Percentiles rank a stretch among this genome's conserved stretches.
These are phyloP conservation scores for Chionographis japonica DNA, from an alignment of 106 monocot genomes.

Conservation along the genomic window DNA sequence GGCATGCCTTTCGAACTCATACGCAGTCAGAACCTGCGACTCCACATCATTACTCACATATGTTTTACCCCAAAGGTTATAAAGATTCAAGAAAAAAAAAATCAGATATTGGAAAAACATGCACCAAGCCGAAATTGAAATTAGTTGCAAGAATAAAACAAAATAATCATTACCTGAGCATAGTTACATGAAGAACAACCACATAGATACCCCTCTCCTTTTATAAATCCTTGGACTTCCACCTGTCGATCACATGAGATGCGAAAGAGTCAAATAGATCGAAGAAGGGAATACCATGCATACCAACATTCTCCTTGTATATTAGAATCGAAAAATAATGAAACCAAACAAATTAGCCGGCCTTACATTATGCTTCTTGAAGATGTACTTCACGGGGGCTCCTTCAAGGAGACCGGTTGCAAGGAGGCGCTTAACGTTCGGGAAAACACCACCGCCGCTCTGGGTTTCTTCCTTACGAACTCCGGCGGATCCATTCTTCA, in stretches of 20 bases:
- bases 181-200: slow-evolving; percentile 30
- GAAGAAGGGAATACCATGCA: no score
- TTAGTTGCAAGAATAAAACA: not conserved
- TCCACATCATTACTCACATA: no score
- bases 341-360: not conserved
- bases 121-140: no score
- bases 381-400: slow-evolving; percentile 19
- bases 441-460: no score
- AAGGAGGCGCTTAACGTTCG: slow-evolving; percentile 9
- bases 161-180: slow-evolving; percentile 5
- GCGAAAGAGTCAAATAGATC: not conserved
- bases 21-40: slow-evolving; percentile 15
- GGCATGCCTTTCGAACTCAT: slow-evolving; percentile 19
- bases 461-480: no score
- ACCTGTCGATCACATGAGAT: not conserved
- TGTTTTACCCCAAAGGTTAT: no score
- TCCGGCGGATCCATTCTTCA: no score
- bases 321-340: not conserved
- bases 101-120: no score
- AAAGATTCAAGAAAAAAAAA: no score
- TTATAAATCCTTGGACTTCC: slow-evolving; percentile 19
- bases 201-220: slow-evolving; percentile 24
- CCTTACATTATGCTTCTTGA: slow-evolving; percentile 21
- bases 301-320: no score
- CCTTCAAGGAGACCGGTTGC: slow-evolving; percentile 27